These are phyloP conservation scores for Rhododendron griersonianum DNA, from an alignment of 148 eudicot species.

Conservation along the genomic window DNA sequence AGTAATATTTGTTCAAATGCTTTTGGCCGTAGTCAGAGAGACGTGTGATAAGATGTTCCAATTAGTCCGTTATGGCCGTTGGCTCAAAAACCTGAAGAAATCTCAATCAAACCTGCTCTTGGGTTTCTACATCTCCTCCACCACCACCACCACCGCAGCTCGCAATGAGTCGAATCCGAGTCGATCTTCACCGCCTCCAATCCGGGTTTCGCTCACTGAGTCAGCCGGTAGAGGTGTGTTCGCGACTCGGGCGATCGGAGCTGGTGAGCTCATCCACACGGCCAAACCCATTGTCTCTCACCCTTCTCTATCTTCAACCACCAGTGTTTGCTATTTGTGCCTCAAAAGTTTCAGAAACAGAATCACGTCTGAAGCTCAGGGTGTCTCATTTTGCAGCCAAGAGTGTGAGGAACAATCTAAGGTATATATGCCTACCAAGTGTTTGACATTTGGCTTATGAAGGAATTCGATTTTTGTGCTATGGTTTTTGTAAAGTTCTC, in stretches of 20 bases:
- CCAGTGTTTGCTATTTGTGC: constrained; percentile 63
- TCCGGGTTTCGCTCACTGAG: constrained; percentile 47
- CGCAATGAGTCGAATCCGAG: neutral
- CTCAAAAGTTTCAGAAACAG: constrained; percentile 29
- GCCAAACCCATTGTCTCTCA: constrained; percentile 73
- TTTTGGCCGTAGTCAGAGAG: too few relatives aligned
- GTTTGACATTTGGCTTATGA: constrained; percentile 33
- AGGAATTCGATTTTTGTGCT: neutral
- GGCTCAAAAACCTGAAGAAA: neutral
- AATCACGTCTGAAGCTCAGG: constrained; percentile 5
- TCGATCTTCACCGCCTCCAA: neutral
- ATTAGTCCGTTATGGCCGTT: neutral
- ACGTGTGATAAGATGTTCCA: neutral
- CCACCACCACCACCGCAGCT: neutral
- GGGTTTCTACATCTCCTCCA: neutral
- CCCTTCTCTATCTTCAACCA: constrained; percentile 46
- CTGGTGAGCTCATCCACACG: constrained; percentile 82
- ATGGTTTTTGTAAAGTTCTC: neutral
- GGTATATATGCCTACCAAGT: constrained; percentile 38
- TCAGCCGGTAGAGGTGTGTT: constrained; percentile 84
- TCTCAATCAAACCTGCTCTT: neutral
- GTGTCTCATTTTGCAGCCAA: constrained; percentile 49
- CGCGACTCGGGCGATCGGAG: constrained; percentile 52
- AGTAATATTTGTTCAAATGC: too few relatives aligned
- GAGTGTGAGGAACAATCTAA: constrained; percentile 50